These are phyloP conservation scores for Lipomyces chichibuensis DNA, from an alignment of 805 yeast genomes.

Conservation along the genomic window DNA sequence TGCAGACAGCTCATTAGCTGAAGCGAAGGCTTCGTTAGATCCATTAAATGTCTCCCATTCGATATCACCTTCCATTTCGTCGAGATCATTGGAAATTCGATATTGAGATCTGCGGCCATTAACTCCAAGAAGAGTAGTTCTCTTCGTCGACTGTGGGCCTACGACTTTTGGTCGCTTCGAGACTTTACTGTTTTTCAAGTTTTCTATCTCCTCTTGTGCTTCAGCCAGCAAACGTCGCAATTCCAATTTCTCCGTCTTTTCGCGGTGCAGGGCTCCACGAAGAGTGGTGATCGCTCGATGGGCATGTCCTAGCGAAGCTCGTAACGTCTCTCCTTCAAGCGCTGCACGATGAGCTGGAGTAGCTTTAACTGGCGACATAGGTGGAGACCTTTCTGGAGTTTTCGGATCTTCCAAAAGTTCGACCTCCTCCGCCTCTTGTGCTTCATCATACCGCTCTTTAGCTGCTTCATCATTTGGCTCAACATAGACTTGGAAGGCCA, in stretches of 20 bases:
- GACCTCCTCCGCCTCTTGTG: constrained; percentile 24
- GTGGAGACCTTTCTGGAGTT: constrained; percentile 42
- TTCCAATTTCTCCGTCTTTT: constrained; percentile 49
- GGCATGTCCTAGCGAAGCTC: constrained; percentile 66
- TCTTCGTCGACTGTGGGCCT: not conserved
- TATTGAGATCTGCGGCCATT: constrained; percentile 22
- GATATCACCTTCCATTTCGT: constrained; percentile 22
- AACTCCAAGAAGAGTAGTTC: constrained; percentile 20
- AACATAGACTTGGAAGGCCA: constrained; percentile 17
- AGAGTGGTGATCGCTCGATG: constrained; percentile 64
- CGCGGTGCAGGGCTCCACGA: constrained; percentile 54
- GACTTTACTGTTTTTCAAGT: constrained; percentile 5
- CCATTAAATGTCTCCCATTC: constrained; percentile 38
- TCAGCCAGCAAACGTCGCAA: constrained; percentile 41
- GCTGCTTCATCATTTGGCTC: not conserved
- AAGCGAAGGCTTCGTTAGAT: constrained; percentile 30
- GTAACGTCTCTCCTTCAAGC: constrained; percentile 68
- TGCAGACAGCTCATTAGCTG: constrained; percentile 37
- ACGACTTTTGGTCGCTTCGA: constrained; percentile 9
- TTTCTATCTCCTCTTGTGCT: constrained; percentile 39
- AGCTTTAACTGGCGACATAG: constrained; percentile 44
- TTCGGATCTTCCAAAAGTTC: constrained; percentile 31
- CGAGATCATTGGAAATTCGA: constrained; percentile 26
- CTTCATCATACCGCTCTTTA: constrained; percentile 5
- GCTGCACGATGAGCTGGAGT: constrained; percentile 42